Percentiles rank a stretch among this genome's conserved stretches.
These are phyloP conservation scores for Pochonia chlamydosporia DNA, from an alignment of 2,329 filamentous ascomycete genomes.

Conservation along the genomic window DNA sequence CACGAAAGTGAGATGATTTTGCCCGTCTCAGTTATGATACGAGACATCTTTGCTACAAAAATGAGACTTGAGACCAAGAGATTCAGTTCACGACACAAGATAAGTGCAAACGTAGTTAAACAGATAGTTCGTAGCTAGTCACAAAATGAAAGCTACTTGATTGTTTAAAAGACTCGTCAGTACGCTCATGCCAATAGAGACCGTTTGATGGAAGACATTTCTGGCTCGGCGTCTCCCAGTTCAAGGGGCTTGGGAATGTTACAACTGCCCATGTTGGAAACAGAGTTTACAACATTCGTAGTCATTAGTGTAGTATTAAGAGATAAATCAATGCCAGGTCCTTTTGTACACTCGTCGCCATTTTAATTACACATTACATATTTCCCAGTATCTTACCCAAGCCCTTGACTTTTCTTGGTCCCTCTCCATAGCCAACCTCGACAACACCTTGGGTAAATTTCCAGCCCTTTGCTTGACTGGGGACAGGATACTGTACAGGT, in stretches of 20 bases:
- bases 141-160: background rate
- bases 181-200: no score
- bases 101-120: no score
- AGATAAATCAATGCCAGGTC: no score
- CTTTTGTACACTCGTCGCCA: no score
- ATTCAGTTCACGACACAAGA: background rate
- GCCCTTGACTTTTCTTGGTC: slow-evolving; percentile 31
- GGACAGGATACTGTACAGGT: slow-evolving; percentile 76
- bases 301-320: no score
- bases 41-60: background rate
- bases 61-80: background rate
- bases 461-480: slow-evolving; percentile 58
- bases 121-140: background rate
- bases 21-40: background rate
- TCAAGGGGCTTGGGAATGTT: no score
- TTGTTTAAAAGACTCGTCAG: background rate
- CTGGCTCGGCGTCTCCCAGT: no score
- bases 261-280: no score
- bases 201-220: no score
- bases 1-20: background rate
- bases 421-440: slow-evolving; percentile 51
- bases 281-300: no score
- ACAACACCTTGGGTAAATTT: slow-evolving; percentile 57
- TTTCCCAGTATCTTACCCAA: slow-evolving; percentile 38
- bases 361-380: no score